Evolutionary conservation across 306 rosid species (phyloP), one percentile per base, ranked within the genome.

Genomic region (Senna tora): DNA sequence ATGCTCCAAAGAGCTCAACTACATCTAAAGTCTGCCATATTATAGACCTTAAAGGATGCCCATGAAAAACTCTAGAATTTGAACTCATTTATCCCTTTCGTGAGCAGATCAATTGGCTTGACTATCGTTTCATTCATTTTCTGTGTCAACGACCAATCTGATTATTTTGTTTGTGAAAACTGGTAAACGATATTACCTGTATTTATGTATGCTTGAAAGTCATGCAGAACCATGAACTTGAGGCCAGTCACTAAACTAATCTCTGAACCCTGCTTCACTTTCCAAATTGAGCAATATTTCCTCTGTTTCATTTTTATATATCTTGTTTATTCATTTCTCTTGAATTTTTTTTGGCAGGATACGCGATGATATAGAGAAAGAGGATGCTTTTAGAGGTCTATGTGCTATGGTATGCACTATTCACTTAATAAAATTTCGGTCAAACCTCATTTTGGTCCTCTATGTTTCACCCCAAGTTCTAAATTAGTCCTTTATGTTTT

Each of bases 341-440:
- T 58, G 53, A 46, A 50, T 77, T 68, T 51, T 74, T 79, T 77
- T 16, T 87, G 66, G 77, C 87, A 95, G 99, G 88, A 95, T 92
- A 82, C 96, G 96, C 4, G 99, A 95, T 57, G 99, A 95, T 77
- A 65, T 95, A 69, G 99, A 95, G 77, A 95, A 95, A 75, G 99
- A 95, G 89, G 99, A 95, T 58, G 99, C 99, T 32, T 95, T 95
- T 65, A 87, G 90, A 67, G 99, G 99, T 75, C 92, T 95, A 16
- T 95, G 99, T 72, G 93, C 97, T 21, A 78, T 95, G 96, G 99
- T 95, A 89, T 71, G 86, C 77, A 59, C 46, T 58, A 15, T 60
- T 63, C 66, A 30, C 71, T 22, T 28, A 54, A 7, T 47, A 17
- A 60, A n/a, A n/a, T n/a, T n/a, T n/a, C n/a, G n/a, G n/a, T n/a